Conservation (phyloP, 345 rosid genomes). For the Citrus mangshanensis region DNA sequence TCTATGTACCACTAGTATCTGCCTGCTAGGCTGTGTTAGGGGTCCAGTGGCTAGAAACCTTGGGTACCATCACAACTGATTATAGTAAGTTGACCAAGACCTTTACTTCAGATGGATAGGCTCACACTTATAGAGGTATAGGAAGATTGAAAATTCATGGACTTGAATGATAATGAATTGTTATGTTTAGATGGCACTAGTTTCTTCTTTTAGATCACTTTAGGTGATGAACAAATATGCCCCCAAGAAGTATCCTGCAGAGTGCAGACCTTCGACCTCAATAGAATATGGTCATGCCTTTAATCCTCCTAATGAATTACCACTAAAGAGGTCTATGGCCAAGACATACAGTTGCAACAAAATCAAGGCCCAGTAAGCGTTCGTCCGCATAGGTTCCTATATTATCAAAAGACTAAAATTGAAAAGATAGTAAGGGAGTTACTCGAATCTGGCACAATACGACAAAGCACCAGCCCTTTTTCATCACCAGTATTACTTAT, state of each 20-base stretch:
- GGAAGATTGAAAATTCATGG: neutral
- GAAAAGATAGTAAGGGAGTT: no score
- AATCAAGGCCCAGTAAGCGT: neutral
- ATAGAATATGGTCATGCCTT: neutral
- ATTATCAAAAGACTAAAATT: no score
- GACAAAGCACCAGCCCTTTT: no score
- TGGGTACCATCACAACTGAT: neutral
- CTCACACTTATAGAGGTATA: neutral
- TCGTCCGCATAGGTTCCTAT: neutral
- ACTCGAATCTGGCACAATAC: no score
- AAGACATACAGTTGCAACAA: no score
- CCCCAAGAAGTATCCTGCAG: neutral
- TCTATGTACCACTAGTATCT: neutral
- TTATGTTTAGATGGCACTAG: neutral
- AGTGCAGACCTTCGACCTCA: neutral
- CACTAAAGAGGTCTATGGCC: no score
- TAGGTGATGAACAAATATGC: neutral
- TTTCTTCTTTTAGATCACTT: neutral
- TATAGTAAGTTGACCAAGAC: neutral
- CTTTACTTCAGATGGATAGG: neutral
- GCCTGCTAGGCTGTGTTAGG: neutral
- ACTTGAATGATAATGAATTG: neutral
- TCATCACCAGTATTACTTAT: no score
- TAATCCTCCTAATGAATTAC: no score
- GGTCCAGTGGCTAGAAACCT: neutral